Conservation (phyloP, 495 filamentous ascomycete species). For the Annulohypoxylon stygium region DNA sequence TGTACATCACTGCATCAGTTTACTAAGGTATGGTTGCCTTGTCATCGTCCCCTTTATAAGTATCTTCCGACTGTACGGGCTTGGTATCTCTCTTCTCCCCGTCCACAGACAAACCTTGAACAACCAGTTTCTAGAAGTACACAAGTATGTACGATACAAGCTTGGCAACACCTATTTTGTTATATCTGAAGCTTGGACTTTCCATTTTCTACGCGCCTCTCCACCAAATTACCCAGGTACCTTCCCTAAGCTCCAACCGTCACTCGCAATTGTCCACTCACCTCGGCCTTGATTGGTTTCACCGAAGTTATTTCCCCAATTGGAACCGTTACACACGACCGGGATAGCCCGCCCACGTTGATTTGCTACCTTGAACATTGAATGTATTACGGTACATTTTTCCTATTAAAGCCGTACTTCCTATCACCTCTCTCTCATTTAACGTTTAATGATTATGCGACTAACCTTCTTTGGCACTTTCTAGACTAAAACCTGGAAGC, state of each 20-base stretch:
- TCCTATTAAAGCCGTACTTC: neutral
- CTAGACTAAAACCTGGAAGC: constrained; percentile 39
- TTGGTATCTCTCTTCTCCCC: constrained; percentile 1
- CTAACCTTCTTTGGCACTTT: constrained; percentile 37
- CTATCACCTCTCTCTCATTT: constrained; percentile 16
- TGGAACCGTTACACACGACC: constrained; percentile 39
- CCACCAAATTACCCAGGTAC: constrained; percentile 1
- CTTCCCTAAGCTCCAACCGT: neutral
- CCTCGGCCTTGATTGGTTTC: constrained; percentile 32
- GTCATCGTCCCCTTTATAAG: constrained; percentile 4
- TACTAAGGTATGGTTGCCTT: neutral
- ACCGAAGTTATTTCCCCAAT: constrained; percentile 39
- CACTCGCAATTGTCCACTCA: constrained; percentile 12
- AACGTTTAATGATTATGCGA: neutral
- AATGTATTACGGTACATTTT: constrained; percentile 17
- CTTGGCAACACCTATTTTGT: constrained; percentile 15
- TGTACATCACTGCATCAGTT: constrained; percentile 2
- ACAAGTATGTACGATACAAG: neutral
- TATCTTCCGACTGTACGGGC: constrained; percentile 2
- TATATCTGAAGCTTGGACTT: constrained; percentile 2
- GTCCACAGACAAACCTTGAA: neutral
- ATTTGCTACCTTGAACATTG: constrained; percentile 22
- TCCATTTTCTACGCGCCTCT: neutral
- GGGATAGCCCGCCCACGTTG: constrained; percentile 39
- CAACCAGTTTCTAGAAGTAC: neutral